Evolutionary conservation across 2,329 filamentous ascomycete species (phyloP).

Genomic region (Cytospora chrysosperma): DNA sequence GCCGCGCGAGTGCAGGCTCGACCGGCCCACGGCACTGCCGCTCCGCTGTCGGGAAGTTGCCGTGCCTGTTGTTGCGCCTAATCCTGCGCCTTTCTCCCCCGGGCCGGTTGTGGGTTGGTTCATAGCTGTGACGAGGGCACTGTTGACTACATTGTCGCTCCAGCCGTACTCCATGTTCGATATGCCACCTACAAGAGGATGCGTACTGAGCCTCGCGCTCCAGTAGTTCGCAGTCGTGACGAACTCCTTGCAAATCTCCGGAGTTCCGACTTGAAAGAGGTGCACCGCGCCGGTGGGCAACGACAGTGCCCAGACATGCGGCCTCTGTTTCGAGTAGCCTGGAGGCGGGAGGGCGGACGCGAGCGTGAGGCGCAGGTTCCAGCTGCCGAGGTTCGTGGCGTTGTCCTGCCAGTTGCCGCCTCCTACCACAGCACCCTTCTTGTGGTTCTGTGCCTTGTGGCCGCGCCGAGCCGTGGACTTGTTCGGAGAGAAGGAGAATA

Average conservation of each 20-base stretch:
- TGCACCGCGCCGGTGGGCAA: slow-evolving; percentile 92
- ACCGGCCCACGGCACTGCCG: slow-evolving; percentile 47
- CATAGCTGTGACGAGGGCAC: slow-evolving; percentile 51
- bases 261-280: slow-evolving; percentile 95
- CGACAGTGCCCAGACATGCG: slow-evolving; percentile 91
- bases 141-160: slow-evolving; percentile 79
- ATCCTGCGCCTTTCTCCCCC: slow-evolving; percentile 43
- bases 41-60: slow-evolving; percentile 40
- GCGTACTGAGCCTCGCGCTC: slow-evolving; percentile 91
- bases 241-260: slow-evolving; percentile 92
- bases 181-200: slow-evolving; percentile 87
- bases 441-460: slow-evolving; percentile 47
- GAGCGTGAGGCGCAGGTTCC: slow-evolving; percentile 85
- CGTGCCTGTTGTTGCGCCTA: slow-evolving; percentile 38
- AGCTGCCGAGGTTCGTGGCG: slow-evolving; percentile 83
- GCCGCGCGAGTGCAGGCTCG: slow-evolving; percentile 48
- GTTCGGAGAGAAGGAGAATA: slow-evolving; percentile 88
- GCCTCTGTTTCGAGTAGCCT: slow-evolving; percentile 86
- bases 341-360: slow-evolving; percentile 86
- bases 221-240: slow-evolving; percentile 96
- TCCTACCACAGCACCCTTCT: slow-evolving; percentile 69
- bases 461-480: slow-evolving; percentile 63
- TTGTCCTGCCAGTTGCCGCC: slow-evolving; percentile 99
- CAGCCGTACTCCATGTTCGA: slow-evolving; percentile 98
- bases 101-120: slow-evolving; percentile 42